phyloP scores from a whole-genome alignment of 2,329 filamentous ascomycete genomes.

The Colletotrichum orchidophilum region DNA sequence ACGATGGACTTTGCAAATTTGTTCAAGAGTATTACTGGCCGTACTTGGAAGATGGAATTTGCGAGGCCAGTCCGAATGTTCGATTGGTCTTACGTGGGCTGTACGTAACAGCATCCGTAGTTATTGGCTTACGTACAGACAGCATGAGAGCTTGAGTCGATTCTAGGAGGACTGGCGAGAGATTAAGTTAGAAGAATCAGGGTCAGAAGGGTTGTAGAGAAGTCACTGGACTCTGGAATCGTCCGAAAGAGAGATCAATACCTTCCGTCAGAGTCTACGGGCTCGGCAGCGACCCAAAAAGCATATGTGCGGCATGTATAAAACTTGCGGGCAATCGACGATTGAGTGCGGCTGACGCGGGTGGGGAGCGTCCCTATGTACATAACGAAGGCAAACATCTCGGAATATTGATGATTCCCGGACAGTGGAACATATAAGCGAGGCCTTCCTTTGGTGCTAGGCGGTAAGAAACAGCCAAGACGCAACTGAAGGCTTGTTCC shows the following conservation, averaged over 20 bases:
- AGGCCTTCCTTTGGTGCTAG: background rate
- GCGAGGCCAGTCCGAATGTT: background rate
- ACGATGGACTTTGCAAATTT: background rate
- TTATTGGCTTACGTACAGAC: background rate
- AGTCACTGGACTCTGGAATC: background rate
- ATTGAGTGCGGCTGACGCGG: background rate
- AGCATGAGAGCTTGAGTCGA: background rate
- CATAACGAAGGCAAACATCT: background rate
- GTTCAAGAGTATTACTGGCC: background rate
- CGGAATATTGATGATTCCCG: background rate
- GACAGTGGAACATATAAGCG: background rate
- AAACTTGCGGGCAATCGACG: background rate
- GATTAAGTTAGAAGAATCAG: background rate
- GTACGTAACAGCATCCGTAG: slow-evolving; percentile 12
- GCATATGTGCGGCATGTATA: slow-evolving; percentile 2
- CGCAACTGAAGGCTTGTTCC: background rate
- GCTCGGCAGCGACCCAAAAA: background rate
- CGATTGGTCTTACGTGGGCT: slow-evolving; percentile 1
- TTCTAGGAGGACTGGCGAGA: background rate
- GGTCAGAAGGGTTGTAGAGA: background rate
- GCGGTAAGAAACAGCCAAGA: slow-evolving; percentile 14
- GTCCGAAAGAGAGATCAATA: background rate
- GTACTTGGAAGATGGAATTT: background rate
- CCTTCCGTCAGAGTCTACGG: background rate
- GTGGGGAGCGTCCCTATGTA: background rate